Percentiles rank a stretch among this genome's conserved stretches.
Evolutionary conservation across 495 filamentous ascomycete genomes (phyloP).

Genomic region (Penicillium argentinense): DNA sequence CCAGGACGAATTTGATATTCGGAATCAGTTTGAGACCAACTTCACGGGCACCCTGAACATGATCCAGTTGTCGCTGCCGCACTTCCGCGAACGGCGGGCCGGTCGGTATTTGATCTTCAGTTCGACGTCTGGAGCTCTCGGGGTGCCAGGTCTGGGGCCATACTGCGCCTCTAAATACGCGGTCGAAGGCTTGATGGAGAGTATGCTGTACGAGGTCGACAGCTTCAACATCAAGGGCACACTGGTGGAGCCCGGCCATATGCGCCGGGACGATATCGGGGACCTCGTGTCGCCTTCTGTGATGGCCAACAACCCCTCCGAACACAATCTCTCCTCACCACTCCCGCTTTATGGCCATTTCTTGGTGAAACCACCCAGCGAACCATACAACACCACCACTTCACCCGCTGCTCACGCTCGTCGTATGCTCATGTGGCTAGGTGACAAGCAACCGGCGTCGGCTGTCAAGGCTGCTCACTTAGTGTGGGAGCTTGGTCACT

Average conservation of each 20-base stretch:
- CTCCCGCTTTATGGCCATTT: conserved; percentile 88
- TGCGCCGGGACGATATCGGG: conserved; percentile 67
- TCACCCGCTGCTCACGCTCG: conserved; percentile 86
- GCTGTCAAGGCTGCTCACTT: conserved; percentile 93
- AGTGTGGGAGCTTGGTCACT: conserved; percentile 95
- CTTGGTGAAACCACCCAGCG: conserved; percentile 78
- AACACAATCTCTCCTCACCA: conserved; percentile 46
- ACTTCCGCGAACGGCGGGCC: conserved; percentile 72
- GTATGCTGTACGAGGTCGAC: conserved; percentile 92
- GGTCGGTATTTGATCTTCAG: conserved; percentile 93
- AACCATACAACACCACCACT: conserved; percentile 73
- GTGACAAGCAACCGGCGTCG: conserved; percentile 86
- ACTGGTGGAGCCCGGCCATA: conserved; percentile 86
- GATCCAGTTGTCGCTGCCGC: conserved; percentile 81
- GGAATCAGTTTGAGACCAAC: conserved; percentile 96
- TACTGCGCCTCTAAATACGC: conserved; percentile 98
- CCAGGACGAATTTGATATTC: conserved; percentile 91
- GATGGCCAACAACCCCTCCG: conserved; percentile 23
- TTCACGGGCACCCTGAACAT: conserved; percentile 94
- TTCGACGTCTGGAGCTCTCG: conserved; percentile 82
- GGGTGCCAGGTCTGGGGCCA: conserved; percentile 86
- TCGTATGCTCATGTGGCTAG: conserved; percentile 93
- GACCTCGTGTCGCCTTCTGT: conserved; percentile 33
- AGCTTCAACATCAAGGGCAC: conserved; percentile 89
- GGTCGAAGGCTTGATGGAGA: conserved; percentile 90